phyloP scores from a whole-genome alignment of 345 rosid genomes.

The Trapa bicornis region DNA sequence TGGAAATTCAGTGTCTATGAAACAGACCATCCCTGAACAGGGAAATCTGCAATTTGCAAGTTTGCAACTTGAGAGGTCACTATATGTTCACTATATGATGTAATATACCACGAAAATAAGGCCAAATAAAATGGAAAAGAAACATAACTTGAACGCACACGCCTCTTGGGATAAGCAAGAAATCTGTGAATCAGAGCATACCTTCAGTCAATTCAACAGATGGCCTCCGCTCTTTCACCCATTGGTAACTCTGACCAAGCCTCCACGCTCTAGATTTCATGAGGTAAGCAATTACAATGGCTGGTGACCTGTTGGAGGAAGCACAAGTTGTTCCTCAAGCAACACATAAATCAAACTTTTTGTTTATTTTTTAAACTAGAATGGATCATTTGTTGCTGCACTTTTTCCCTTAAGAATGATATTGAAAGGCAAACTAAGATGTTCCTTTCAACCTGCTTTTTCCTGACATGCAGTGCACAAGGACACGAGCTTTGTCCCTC shows the following conservation, averaged over 20 bases:
- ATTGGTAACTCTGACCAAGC: slow-evolving; percentile 63
- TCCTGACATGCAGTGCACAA: slow-evolving; percentile 98
- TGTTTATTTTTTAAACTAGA: not conserved
- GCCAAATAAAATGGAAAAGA: not conserved
- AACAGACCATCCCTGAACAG: too few relatives aligned
- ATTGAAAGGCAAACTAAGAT: not conserved
- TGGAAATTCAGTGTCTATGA: too few relatives aligned
- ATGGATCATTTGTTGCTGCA: not conserved
- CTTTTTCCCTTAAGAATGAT: not conserved
- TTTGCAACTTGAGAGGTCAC: too few relatives aligned
- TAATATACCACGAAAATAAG: not conserved
- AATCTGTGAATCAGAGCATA: slow-evolving; percentile 10
- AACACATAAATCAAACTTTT: not conserved
- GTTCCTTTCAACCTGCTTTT: slow-evolving; percentile 52
- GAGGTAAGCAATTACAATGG: slow-evolving; percentile 75
- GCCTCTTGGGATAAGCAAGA: not conserved
- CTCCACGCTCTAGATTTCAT: slow-evolving; percentile 94
- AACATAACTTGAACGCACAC: not conserved
- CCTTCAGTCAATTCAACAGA: slow-evolving; percentile 52
- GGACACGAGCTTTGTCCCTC: slow-evolving; percentile 88
- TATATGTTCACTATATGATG: too few relatives aligned
- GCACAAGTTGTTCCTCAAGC: not conserved
- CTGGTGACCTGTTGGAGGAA: slow-evolving; percentile 63
- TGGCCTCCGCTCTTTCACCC: slow-evolving; percentile 91
- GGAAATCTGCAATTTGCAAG: too few relatives aligned